Base-by-base conservation (phyloP, 805 yeast genomes). In the Candida insectalens region DNA sequence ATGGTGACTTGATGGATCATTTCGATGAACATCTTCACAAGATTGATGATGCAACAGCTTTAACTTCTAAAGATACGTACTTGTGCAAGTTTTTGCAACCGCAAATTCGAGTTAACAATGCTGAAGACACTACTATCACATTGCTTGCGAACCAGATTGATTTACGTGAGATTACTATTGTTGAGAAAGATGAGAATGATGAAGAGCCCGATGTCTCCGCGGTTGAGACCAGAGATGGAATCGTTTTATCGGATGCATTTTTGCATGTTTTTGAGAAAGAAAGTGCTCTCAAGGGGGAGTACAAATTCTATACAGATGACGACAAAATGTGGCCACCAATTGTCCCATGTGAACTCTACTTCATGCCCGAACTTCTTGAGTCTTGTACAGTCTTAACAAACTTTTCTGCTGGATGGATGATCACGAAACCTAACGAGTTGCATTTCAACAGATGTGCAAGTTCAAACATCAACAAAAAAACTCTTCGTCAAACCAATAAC, bases 1-100 rank as follows among this genome's bases (percentile, higher is more conserved):
- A n/a, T n/a, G n/a, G n/a, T n/a, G n/a, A n/a, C n/a, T n/a, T n/a
- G n/a, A 26, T 64, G 57, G 61, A 64, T 17, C 53, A 62, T 9
- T 77, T 81, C 47, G 76, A 77, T 32, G 62, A 65, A 6, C 73
- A 68, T 22, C 49, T 85, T 19, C 59, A 68, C 36, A 55, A 58
- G 25, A 38, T 43, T 0, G 36, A 32, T 4, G 45, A 21, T 42
- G 30, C 46, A 17, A 39, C 27, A 2, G 40, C 38, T 19, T 50
- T 51, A 6, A 35, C 34, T 17, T 37, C 47, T 8, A 57, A 53
- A 27, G 60, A 57, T 36, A 38, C 47, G 3, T 53, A 77, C 48
- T 58, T 78, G 41, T 62, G 88, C 30, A 79, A 82, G 40, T 67
- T 88, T 30, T 65, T 84, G 10, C 71, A 84, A 13, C 96, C 97